Evolutionary conservation across 768 basidiomycete species (phyloP).

Genomic region (Kwoniella heveanensis): DNA sequence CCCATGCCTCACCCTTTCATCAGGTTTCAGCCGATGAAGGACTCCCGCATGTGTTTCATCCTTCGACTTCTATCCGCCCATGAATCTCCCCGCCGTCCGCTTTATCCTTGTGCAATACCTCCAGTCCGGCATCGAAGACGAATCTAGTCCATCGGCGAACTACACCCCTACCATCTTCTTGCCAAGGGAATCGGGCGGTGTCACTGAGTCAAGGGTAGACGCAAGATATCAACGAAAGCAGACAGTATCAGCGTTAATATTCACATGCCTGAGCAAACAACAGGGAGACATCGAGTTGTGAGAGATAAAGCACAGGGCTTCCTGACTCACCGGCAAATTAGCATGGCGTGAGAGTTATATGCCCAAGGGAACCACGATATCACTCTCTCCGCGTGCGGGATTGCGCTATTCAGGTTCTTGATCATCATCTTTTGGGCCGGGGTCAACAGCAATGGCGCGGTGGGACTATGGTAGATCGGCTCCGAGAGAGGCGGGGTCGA

Average conservation of each 20-base stretch:
- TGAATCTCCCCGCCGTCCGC: background rate
- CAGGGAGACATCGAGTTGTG: no score
- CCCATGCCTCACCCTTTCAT: no score
- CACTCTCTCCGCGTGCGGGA: conserved; percentile 42
- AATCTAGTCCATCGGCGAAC: conserved; percentile 42
- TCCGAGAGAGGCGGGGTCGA: conserved; percentile 15
- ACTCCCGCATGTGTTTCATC: no score
- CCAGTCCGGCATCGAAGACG: conserved; percentile 21
- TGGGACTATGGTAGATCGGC: conserved; percentile 6
- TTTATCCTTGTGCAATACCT: background rate
- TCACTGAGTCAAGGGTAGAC: conserved; percentile 25
- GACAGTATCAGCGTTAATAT: background rate
- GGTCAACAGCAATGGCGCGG: conserved; percentile 37
- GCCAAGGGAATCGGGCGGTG: conserved; percentile 36
- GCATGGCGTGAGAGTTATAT: conserved; percentile 47
- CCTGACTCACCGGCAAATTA: conserved; percentile 46
- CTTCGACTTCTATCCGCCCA: conserved; percentile 1
- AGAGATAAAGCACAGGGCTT: no score
- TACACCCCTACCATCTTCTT: conserved; percentile 50
- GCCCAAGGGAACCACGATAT: conserved; percentile 53
- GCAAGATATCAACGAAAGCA: background rate
- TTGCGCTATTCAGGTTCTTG: conserved; percentile 30
- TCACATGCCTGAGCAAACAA: background rate
- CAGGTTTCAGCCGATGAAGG: no score
- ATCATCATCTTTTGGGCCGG: conserved; percentile 39